Evolutionary conservation across 306 rosid genomes (phyloP), one percentile per base, ranked within the genome.

Genomic region (Corylus avellana): DNA sequence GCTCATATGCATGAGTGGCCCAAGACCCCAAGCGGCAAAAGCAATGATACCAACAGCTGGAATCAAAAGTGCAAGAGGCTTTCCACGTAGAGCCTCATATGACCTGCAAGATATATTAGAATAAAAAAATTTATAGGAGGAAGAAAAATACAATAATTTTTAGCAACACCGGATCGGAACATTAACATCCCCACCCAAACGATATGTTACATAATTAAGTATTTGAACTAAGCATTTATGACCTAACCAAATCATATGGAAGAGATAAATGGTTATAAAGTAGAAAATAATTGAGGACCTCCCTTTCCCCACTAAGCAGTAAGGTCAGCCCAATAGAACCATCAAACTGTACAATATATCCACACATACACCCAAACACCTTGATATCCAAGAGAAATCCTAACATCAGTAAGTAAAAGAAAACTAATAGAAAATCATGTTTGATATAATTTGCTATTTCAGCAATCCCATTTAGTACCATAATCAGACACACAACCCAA

Each of bases 1-100:
- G 86, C 93, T 78, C 47, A 85, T 79, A 58, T 93, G 97, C 77
- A 95, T 48, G 51, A 95, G 86, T 74, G 99, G 97, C 76, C 82
- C 98, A 70, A 95, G 90, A 75, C 94, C 99, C 80, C 90, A 93
- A 81, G 90, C 90, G 81, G 97, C 93, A 86, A 96, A 96, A 77
- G 94, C 92, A 85, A 96, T 90, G 86, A 93, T 46, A 77, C 96
- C 90, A 82, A 87, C 87, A 66, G 97, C 96, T 11, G 96, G 92
- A 78, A 96, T 79, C 89, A 96, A 86, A 77, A 83, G 79, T 62
- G 86, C 79, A 78, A 81, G 77, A 76, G 93, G 88, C 81, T 77
- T 93, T 80, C 93, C 90, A 39, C 37, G 75, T 80, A 95, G 79
- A 73, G 92, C 85, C 72, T 79, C 88, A 78, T 81, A 89, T 79